Evolutionary conservation across 345 rosid species (phyloP).

Genomic region (Mangifera indica): DNA sequence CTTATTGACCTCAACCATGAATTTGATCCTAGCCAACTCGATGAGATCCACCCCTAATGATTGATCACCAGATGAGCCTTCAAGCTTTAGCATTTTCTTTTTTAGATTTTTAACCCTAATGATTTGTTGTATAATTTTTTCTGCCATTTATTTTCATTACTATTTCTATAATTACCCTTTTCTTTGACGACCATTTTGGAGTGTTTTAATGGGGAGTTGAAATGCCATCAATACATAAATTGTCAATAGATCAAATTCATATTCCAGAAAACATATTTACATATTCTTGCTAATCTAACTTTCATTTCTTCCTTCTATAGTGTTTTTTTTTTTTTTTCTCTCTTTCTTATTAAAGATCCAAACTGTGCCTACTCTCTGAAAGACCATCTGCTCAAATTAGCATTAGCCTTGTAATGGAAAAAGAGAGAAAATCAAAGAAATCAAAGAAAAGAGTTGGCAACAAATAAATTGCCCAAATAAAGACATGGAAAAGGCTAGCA

Average conservation of each 20-base stretch:
- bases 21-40: too few species aligned
- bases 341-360: neutral
- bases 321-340: neutral
- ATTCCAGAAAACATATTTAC: conserved; percentile 30
- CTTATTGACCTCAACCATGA: too few species aligned
- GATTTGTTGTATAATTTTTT: too few species aligned
- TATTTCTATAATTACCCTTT: too few species aligned
- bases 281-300: conserved; percentile 35
- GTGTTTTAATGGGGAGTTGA: conserved; percentile 11
- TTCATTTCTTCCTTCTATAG: conserved; percentile 16
- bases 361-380: conserved; percentile 14
- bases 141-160: too few species aligned
- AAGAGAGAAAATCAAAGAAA: neutral
- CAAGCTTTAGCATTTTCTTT: too few species aligned
- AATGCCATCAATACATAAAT: conserved; percentile 21
- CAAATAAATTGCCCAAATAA: conserved; percentile 19
- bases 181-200: neutral
- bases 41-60: too few species aligned
- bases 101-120: too few species aligned
- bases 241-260: conserved; percentile 28
- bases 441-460: conserved; percentile 24
- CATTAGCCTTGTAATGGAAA: conserved; percentile 26
- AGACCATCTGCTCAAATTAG: conserved; percentile 9
- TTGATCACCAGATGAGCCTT: too few species aligned
- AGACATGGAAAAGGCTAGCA: conserved; percentile 12